A percentile compares a stretch with the other conserved stretches of the same genome.
These are phyloP conservation scores for Apiospora phragmitis DNA, from an alignment of 2,329 filamentous ascomycete genomes.

Conservation along the genomic window DNA sequence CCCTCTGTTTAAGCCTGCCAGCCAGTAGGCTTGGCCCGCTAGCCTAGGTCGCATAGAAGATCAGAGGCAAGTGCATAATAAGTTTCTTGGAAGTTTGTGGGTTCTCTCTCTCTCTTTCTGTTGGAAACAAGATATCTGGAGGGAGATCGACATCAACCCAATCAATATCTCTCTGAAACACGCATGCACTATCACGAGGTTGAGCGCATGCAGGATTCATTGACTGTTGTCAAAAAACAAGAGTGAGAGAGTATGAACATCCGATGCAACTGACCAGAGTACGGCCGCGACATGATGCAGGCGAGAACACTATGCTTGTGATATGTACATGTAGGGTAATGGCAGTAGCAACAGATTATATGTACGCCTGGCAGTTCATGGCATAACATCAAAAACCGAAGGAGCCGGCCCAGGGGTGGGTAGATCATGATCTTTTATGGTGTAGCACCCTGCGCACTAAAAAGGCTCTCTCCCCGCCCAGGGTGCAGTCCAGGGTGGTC, in stretches of 20 bases:
- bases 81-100: neutral
- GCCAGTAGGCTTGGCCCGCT: neutral
- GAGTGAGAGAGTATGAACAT: neutral
- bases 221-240: neutral
- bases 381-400: neutral
- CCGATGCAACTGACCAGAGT: neutral
- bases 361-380: neutral
- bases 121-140: neutral
- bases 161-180: neutral
- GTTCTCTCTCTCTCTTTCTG: neutral
- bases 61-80: neutral
- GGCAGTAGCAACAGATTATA: neutral
- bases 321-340: neutral
- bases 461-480: neutral
- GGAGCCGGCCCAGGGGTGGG: neutral
- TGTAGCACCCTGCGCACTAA: neutral
- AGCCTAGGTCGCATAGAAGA: neutral
- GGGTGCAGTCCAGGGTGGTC: neutral
- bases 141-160: neutral
- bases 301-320: neutral
- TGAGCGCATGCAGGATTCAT: neutral
- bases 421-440: slow-evolving; percentile 4
- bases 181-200: slow-evolving; percentile 3
- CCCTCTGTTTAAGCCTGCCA: neutral
- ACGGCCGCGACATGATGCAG: neutral